A percentile compares a stretch with the other conserved stretches of the same genome.
Evolutionary conservation across 495 filamentous ascomycete species (phyloP).

Genomic region (Xylaria cubensis): DNA sequence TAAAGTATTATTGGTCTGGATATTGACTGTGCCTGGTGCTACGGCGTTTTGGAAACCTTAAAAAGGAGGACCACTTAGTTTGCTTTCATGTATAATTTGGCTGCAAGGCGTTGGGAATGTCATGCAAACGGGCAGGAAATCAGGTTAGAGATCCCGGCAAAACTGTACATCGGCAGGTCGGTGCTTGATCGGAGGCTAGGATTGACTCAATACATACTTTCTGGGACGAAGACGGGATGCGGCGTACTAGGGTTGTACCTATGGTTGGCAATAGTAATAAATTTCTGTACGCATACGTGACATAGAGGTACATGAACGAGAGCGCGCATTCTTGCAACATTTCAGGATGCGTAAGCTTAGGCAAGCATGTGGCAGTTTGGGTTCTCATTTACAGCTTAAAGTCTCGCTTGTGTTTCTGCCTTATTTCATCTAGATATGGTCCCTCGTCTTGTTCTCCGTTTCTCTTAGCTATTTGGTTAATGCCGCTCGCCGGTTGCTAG

Average conservation of each 20-base stretch:
- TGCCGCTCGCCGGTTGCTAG: too few species aligned
- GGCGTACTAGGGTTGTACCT: not conserved
- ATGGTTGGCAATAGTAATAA: not conserved
- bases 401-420: not conserved
- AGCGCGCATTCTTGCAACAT: not conserved
- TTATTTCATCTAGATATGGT: too few species aligned
- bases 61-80: not conserved
- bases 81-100: not conserved
- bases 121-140: not conserved
- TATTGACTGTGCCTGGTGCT: not conserved
- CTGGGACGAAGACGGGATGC: not conserved
- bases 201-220: not conserved
- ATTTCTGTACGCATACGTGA: not conserved
- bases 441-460: too few species aligned
- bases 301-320: not conserved
- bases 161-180: not conserved
- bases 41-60: constrained; percentile 9
- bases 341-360: not conserved
- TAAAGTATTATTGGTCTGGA: not conserved
- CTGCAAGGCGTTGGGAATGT: not conserved
- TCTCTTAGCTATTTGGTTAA: too few species aligned
- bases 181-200: not conserved
- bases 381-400: not conserved
- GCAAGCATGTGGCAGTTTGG: not conserved
- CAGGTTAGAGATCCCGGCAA: not conserved